Percentiles rank a stretch among this genome's conserved stretches.
phyloP scores from a whole-genome alignment of 179 eudicot genomes.

The Camellia oleifera region DNA sequence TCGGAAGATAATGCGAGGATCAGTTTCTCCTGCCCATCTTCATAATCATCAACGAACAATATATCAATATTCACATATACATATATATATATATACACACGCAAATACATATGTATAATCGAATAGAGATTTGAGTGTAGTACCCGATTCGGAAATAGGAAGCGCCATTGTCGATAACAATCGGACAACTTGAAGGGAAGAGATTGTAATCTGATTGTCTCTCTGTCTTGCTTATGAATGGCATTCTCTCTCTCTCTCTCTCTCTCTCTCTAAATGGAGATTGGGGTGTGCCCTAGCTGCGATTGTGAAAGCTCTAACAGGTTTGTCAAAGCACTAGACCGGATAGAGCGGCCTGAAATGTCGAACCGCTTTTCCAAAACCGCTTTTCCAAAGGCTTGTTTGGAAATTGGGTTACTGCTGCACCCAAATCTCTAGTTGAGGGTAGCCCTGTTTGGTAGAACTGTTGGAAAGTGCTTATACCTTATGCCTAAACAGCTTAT shows the following conservation, averaged over 20 bases:
- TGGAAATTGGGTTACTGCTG: background rate
- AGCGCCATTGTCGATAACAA: constrained; percentile 90
- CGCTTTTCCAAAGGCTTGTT: background rate
- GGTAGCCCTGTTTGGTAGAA: no score
- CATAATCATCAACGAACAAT: constrained; percentile 6
- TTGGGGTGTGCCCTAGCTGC: constrained; percentile 16
- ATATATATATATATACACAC: background rate
- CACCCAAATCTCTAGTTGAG: no score
- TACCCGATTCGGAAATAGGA: constrained; percentile 94
- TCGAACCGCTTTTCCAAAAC: no score
- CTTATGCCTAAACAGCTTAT: no score
- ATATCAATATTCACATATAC: background rate
- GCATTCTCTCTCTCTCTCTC: constrained; percentile 45
- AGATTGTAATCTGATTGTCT: constrained; percentile 74
- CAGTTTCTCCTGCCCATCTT: constrained; percentile 97
- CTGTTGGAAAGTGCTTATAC: no score
- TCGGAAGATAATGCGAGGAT: constrained; percentile 84
- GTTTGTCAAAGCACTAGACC: background rate
- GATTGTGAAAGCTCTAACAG: background rate
- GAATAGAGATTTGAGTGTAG: constrained; percentile 20
- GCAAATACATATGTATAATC: no score
- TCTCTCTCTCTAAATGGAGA: constrained; percentile 8
- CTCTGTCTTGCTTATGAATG: constrained; percentile 61
- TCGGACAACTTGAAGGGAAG: constrained; percentile 58
- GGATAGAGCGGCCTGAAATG: background rate